Base-by-base conservation (phyloP, 2,329 filamentous ascomycete genomes). In the Aspergillus persii region DNA sequence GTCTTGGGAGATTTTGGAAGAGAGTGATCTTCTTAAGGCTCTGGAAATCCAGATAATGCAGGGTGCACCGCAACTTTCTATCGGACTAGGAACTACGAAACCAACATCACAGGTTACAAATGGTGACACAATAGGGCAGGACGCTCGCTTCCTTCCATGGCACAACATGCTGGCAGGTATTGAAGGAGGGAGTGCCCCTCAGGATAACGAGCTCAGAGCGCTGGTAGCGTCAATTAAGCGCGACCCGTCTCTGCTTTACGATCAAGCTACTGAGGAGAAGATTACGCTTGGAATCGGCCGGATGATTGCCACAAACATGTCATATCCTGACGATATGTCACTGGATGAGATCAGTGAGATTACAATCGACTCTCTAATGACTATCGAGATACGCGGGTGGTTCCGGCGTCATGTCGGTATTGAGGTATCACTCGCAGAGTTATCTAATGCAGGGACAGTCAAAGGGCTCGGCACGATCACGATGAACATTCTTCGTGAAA, bases 371-470 rank as follows among this genome's bases (percentile, higher is more conserved):
- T 72, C 69, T 1, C 57, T 73, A 8, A 67, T 68, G 61, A 66
- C 68, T 1, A 64, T 73, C 49, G 71, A 73, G 56, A 64, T 72
- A n/a, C 65, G 69, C 3, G 69, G 60, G 29, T 71, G 69, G 65
- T 59, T 69, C 44, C 63, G 63, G 4, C 67, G 70, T 1, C 62
- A 60, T 26, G 51, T 68, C 0, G 64, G 58, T 0, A 57, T 71
- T 8, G 69, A 72, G 7, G 62, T 73, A 12, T 61, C 70, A 84
- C 79, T 75, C 88, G 59, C 79, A 87, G 74, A 90, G 86, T 78
- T 88, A 15, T 61, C 63, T 2, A 61, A 62, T 31, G 63, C 65
- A 4, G 64, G 61, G 4, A 68, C 54, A 0, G 55, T 69, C 4
- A 58, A 61, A 6, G 62, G 61, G 0, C 26, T 66, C 4, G 30